Evolutionary conservation across 257 asterid species (phyloP).

Genomic region (Solanum clarkiae): DNA sequence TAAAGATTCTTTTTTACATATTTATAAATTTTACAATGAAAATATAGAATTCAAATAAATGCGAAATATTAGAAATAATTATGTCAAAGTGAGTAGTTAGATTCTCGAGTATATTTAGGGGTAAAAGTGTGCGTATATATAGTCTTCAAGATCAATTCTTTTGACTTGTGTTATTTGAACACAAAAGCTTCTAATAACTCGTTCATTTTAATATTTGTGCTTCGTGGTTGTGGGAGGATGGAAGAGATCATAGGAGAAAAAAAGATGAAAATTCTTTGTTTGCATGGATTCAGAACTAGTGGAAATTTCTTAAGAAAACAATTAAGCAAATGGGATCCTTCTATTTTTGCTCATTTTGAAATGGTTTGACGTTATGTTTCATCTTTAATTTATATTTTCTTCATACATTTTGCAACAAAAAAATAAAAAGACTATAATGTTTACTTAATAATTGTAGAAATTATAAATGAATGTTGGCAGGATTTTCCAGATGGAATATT

Average conservation of each 20-base stretch:
- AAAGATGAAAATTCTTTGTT: constrained; percentile 44
- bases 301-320: constrained; percentile 51
- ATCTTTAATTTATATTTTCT: not conserved
- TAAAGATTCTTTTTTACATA: not conserved
- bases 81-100: not conserved
- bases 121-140: not conserved
- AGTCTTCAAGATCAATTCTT: not conserved
- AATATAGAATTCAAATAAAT: not conserved
- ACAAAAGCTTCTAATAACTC: no score
- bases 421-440: no score
- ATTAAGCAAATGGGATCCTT: constrained; percentile 62
- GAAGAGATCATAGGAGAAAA: not conserved
- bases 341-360: constrained; percentile 35
- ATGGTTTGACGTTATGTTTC: constrained; percentile 17
- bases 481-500: constrained; percentile 45
- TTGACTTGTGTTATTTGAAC: not conserved
- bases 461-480: constrained; percentile 10
- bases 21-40: not conserved
- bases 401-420: not conserved
- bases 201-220: no score
- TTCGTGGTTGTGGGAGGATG: not conserved
- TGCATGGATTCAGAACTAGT: constrained; percentile 71
- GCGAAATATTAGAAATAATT: not conserved
- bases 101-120: not conserved
- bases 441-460: not conserved